A percentile compares a stretch with the other conserved stretches of the same genome.
These are phyloP conservation scores for Rhizopogon vulgaris DNA, from an alignment of 768 basidiomycete species.

Conservation along the genomic window DNA sequence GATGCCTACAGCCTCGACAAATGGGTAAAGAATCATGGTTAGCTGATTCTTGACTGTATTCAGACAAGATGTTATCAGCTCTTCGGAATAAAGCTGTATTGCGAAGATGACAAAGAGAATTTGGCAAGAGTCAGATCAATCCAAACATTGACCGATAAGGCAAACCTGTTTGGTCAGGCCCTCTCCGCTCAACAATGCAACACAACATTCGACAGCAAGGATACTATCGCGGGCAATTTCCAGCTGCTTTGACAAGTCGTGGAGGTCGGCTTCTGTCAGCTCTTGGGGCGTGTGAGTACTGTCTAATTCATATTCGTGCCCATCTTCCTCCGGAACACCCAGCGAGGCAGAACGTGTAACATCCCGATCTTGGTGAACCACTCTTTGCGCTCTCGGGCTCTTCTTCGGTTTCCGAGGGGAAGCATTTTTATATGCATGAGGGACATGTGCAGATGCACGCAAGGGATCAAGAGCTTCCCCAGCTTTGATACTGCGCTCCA, in stretches of 20 bases:
- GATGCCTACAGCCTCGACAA: slow-evolving; percentile 63
- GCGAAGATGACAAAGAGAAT: background rate
- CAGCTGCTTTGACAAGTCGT: slow-evolving; percentile 43
- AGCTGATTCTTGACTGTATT: slow-evolving; percentile 75
- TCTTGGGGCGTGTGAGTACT: slow-evolving; percentile 12
- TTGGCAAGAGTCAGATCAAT: background rate
- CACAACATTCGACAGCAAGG: slow-evolving; percentile 76
- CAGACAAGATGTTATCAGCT: slow-evolving; percentile 79
- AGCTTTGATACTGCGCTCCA: slow-evolving; percentile 73
- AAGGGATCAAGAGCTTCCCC: slow-evolving; percentile 78
- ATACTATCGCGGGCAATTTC: slow-evolving; percentile 68
- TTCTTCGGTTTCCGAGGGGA: slow-evolving; percentile 46
- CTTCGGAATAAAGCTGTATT: slow-evolving; percentile 84
- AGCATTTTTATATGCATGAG: slow-evolving; percentile 14
- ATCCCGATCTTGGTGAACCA: background rate
- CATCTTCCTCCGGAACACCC: slow-evolving; percentile 1
- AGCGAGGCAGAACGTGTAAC: background rate
- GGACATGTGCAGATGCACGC: slow-evolving; percentile 22
- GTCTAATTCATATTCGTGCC: background rate
- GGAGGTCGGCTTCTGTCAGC: slow-evolving; percentile 44
- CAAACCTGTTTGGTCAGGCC: slow-evolving; percentile 81
- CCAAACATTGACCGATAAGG: background rate
- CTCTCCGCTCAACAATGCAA: slow-evolving; percentile 73
- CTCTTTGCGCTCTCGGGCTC: slow-evolving; percentile 27
- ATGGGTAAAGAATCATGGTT: slow-evolving; percentile 75